Percentiles rank a stretch among this genome's conserved stretches.
These are phyloP conservation scores for Pseudogymnoascus sp. DNA, from an alignment of 2,329 filamentous ascomycete genomes.

Conservation along the genomic window DNA sequence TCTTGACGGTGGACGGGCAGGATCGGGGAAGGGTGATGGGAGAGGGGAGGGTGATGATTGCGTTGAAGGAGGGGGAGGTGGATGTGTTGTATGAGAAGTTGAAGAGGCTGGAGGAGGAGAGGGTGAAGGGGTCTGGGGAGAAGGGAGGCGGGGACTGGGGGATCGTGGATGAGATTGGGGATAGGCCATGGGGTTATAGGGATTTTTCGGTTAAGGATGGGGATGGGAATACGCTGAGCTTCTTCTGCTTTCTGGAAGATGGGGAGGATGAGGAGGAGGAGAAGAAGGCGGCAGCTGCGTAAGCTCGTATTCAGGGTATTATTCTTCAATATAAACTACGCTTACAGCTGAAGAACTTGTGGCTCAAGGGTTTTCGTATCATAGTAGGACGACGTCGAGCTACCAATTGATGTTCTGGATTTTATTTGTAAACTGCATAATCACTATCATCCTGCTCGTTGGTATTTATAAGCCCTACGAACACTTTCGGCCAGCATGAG, in stretches of 20 bases:
- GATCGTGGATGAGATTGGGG: constrained; percentile 5
- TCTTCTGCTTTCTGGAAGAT: constrained; percentile 7
- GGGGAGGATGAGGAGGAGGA: background rate
- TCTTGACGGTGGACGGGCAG: background rate
- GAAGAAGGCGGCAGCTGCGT: too few relatives aligned
- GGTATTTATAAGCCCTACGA: too few relatives aligned
- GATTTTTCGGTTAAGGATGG: background rate
- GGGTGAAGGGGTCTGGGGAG: background rate
- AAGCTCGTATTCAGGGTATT: too few relatives aligned
- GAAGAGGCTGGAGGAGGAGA: background rate
- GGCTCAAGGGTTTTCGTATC: too few relatives aligned
- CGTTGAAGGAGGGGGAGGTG: background rate
- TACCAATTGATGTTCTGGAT: too few relatives aligned
- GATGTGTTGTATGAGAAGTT: background rate
- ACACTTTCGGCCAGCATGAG: too few relatives aligned
- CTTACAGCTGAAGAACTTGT: too few relatives aligned
- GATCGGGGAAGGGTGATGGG: background rate
- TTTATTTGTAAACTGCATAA: too few relatives aligned
- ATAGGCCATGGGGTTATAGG: constrained; percentile 9
- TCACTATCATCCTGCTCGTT: too few relatives aligned
- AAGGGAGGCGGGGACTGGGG: background rate
- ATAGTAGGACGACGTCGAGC: too few relatives aligned
- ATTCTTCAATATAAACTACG: too few relatives aligned
- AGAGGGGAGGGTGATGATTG: background rate
- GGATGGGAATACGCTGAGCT: constrained; percentile 9